Evolutionary conservation across 805 yeast species (phyloP).

Genomic region (Wickerhamomyces chambardii): DNA sequence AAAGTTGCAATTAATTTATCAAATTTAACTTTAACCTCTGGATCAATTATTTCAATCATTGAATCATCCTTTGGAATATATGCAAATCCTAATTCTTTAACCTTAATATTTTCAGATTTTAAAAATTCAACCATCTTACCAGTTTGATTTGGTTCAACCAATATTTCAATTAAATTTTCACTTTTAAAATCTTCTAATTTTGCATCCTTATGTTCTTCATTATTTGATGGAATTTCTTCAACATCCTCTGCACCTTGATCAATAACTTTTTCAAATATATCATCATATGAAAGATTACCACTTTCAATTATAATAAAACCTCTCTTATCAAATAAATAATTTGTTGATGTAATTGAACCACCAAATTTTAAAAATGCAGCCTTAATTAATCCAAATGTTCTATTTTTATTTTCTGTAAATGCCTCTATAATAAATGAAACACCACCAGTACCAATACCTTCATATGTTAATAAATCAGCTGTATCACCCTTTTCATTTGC

Average conservation of each 20-base stretch:
- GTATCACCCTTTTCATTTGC: slow-evolving; percentile 38
- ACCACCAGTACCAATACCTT: slow-evolving; percentile 91
- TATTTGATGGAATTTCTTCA: slow-evolving; percentile 32
- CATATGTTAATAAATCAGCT: slow-evolving; percentile 52
- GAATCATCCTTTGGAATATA: slow-evolving; percentile 58
- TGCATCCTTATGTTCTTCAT: slow-evolving; percentile 8
- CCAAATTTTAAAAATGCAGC: slow-evolving; percentile 65
- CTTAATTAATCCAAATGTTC: slow-evolving; percentile 71
- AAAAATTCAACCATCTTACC: slow-evolving; percentile 51
- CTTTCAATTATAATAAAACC: slow-evolving; percentile 61
- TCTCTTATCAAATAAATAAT: slow-evolving; percentile 65
- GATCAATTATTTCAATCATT: slow-evolving; percentile 42
- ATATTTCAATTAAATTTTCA: slow-evolving; percentile 31
- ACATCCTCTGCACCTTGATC: slow-evolving; percentile 81
- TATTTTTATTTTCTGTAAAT: slow-evolving; percentile 77
- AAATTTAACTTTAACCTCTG: slow-evolving; percentile 40
- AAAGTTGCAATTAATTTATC: slow-evolving; percentile 50
- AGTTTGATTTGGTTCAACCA: slow-evolving; percentile 58
- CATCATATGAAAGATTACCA: slow-evolving; percentile 39
- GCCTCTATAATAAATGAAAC: slow-evolving; percentile 82
- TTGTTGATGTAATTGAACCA: slow-evolving; percentile 67
- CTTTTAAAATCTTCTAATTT: too few species aligned
- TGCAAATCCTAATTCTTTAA: slow-evolving; percentile 65
- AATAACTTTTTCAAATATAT: slow-evolving; percentile 61
- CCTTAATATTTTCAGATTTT: slow-evolving; percentile 37